Percentiles rank a stretch among this genome's conserved stretches.
Conservation (phyloP, 2,329 filamentous ascomycete genomes). For the Pestalotiopsis sp. region DNA sequence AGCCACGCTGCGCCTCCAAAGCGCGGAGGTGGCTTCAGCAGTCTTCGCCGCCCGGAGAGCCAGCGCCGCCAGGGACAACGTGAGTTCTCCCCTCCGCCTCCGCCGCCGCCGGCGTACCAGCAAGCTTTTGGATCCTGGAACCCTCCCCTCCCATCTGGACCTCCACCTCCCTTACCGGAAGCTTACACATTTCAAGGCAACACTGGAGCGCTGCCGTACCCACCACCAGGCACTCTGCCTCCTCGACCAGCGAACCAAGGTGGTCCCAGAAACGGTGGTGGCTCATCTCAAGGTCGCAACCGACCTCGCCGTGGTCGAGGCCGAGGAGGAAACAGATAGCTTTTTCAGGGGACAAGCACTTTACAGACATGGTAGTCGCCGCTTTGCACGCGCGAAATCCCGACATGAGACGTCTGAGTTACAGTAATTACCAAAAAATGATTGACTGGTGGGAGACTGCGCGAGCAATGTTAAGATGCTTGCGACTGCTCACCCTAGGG, state of each 20-base stretch:
- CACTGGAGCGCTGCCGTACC: neutral
- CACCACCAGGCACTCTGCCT: conserved; percentile 2
- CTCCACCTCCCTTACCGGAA: conserved; percentile 10
- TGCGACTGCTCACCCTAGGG: too few species aligned
- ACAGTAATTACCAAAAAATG: neutral
- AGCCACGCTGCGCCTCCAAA: neutral
- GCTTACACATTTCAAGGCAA: conserved; percentile 7
- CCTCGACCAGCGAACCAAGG: neutral
- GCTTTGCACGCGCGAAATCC: neutral
- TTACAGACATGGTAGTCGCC: neutral
- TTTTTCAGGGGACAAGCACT: neutral
- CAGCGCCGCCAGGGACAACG: conserved; percentile 4
- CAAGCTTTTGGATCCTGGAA: neutral
- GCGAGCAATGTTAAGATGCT: too few species aligned
- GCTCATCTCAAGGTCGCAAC: neutral
- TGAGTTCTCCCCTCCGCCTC: conserved; percentile 12
- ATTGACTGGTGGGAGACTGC: too few species aligned
- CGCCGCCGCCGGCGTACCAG: conserved; percentile 1
- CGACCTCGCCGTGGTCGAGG: neutral
- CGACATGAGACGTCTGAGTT: neutral
- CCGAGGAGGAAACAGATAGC: neutral
- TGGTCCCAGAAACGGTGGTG: neutral
- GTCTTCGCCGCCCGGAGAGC: conserved; percentile 5
- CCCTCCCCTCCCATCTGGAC: conserved; percentile 9
- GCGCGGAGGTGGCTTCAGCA: neutral